Percentiles rank a stretch among this genome's conserved stretches.
These are phyloP conservation scores for Lactifluus hygrophoroides DNA, from an alignment of 768 basidiomycete genomes.

Conservation along the genomic window DNA sequence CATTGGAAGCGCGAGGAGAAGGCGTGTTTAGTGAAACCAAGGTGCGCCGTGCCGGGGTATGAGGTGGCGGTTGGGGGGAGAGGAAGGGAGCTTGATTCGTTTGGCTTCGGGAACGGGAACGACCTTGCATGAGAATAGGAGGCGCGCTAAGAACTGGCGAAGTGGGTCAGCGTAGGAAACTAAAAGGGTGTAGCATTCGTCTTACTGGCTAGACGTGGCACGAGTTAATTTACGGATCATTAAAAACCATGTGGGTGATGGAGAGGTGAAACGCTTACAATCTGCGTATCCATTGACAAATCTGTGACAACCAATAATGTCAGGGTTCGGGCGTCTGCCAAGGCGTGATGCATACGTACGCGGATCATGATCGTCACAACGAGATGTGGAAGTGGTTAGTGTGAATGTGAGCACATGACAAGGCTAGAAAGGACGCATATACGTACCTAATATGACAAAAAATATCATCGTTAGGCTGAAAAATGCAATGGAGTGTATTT, in stretches of 20 bases:
- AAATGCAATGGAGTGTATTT: constrained; percentile 30
- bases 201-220: constrained; percentile 15
- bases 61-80: constrained; percentile 24
- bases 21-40: constrained; percentile 46
- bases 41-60: constrained; percentile 30
- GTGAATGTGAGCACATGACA: background rate
- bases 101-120: constrained; percentile 24
- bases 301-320: background rate
- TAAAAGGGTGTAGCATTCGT: background rate
- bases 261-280: constrained; percentile 20
- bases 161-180: background rate
- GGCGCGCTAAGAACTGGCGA: constrained; percentile 19
- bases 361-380: background rate
- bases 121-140: constrained; percentile 20
- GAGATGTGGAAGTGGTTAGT: background rate
- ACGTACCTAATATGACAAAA: constrained; percentile 24
- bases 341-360: constrained; percentile 4
- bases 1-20: constrained; percentile 53
- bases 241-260: constrained; percentile 27
- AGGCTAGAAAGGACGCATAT: constrained; percentile 31
- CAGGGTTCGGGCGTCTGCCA: background rate
- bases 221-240: constrained; percentile 28
- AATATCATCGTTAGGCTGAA: constrained; percentile 28
- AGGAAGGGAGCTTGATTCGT: constrained; percentile 24
- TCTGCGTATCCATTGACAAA: constrained; percentile 6